Evolutionary conservation across 2,329 filamentous ascomycete species (phyloP).

Genomic region (Dendryphion nanum): DNA sequence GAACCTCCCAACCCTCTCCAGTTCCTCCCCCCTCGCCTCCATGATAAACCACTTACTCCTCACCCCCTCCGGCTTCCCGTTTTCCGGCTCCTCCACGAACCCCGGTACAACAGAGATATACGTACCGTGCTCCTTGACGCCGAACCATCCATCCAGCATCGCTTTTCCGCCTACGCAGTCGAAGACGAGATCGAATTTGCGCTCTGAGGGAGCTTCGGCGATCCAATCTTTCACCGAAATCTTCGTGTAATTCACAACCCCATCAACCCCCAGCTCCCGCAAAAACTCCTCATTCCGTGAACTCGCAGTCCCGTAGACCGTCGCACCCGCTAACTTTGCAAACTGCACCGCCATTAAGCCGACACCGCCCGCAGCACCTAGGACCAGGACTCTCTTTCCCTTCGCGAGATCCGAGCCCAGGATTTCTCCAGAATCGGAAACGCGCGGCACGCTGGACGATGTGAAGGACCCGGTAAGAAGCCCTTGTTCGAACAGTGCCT

Average conservation of each 20-base stretch:
- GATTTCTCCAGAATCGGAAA: slow-evolving; percentile 7
- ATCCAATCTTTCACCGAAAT: slow-evolving; percentile 32
- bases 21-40: slow-evolving; percentile 36
- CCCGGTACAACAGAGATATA: slow-evolving; percentile 40
- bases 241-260: slow-evolving; percentile 44
- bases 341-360: slow-evolving; percentile 47
- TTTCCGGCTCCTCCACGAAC: slow-evolving; percentile 28
- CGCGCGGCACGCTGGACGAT: slow-evolving; percentile 2
- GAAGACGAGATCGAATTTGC: slow-evolving; percentile 45
- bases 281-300: slow-evolving; percentile 39
- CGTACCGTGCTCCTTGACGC: slow-evolving; percentile 37
- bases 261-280: slow-evolving; percentile 38
- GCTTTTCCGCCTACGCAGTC: slow-evolving; percentile 45
- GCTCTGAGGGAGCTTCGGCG: slow-evolving; percentile 13
- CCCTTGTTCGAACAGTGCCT: slow-evolving; percentile 42
- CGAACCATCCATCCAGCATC: slow-evolving; percentile 45
- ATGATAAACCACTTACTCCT: slow-evolving; percentile 45
- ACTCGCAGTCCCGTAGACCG: slow-evolving; percentile 42
- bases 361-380: slow-evolving; percentile 43
- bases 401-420: slow-evolving; percentile 9
- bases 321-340: slow-evolving; percentile 38
- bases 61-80: slow-evolving; percentile 26
- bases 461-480: slow-evolving; percentile 9
- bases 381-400: slow-evolving; percentile 43
- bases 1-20: slow-evolving; percentile 40